These are phyloP conservation scores for Rhizoctonia solani DNA, from an alignment of 1,284 basidiomycete genomes.

Conservation along the genomic window DNA sequence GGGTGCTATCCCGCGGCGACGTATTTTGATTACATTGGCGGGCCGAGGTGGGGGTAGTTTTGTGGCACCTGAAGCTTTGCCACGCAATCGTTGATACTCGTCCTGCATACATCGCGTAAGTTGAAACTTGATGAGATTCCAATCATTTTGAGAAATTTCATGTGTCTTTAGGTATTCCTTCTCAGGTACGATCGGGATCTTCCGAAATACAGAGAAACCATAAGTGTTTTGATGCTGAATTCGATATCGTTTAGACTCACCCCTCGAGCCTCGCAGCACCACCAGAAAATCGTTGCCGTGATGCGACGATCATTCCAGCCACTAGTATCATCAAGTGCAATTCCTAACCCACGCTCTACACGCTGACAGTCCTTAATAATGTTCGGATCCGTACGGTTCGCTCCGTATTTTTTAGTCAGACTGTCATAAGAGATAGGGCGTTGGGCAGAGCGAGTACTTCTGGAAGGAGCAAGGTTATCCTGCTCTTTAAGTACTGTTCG, in stretches of 20 bases:
- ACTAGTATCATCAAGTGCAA: constrained; percentile 28
- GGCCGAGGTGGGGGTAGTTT: constrained; percentile 29
- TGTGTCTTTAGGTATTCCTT: constrained; percentile 30
- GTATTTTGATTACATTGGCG: constrained; percentile 33
- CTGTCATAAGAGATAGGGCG: constrained; percentile 33
- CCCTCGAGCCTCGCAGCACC: constrained; percentile 33
- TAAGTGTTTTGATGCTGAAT: constrained; percentile 1
- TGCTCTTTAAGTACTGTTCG: constrained; percentile 34
- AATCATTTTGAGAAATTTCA: constrained; percentile 28
- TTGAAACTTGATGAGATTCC: constrained; percentile 34
- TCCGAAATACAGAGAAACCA: neutral
- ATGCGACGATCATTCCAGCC: constrained; percentile 29
- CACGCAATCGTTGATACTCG: constrained; percentile 30
- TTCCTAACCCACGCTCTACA: constrained; percentile 25
- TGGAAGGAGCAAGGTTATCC: constrained; percentile 29
- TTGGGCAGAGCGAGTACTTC: constrained; percentile 30
- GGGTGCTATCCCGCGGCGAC: constrained; percentile 8
- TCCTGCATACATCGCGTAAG: constrained; percentile 35
- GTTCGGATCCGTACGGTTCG: constrained; percentile 30
- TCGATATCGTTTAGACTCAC: neutral
- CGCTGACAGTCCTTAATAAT: constrained; percentile 33
- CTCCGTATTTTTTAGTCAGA: constrained; percentile 33
- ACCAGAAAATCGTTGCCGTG: constrained; percentile 34
- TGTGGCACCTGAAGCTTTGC: constrained; percentile 1
- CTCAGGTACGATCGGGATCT: constrained; percentile 23